A percentile compares a stretch with the other conserved stretches of the same genome.
phyloP scores from a whole-genome alignment of 441 rosid genomes.

The Geranium incanum region DNA sequence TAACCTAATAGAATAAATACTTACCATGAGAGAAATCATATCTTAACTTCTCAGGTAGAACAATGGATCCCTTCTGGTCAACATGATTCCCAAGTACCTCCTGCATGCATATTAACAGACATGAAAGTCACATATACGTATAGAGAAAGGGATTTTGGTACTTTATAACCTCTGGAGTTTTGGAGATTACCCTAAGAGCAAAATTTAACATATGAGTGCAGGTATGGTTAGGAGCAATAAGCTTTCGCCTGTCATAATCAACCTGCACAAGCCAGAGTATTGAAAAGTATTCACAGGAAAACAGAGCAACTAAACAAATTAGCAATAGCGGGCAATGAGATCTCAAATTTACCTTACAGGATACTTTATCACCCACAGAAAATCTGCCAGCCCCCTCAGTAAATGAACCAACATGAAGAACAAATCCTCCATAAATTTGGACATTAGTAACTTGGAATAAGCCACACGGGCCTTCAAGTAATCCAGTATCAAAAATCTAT shows the following conservation, averaged over 20 bases:
- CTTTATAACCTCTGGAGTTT: not conserved
- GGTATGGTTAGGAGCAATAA: constrained; percentile 91
- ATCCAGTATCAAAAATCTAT: constrained; percentile 83
- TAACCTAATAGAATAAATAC: constrained; percentile 14
- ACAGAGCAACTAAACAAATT: constrained; percentile 10
- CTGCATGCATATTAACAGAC: constrained; percentile 34
- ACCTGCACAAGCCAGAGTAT: constrained; percentile 40
- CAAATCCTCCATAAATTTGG: constrained; percentile 87
- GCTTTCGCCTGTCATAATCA: constrained; percentile 81
- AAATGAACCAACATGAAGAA: constrained; percentile 77
- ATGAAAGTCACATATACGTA: constrained; percentile 2
- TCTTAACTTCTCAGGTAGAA: constrained; percentile 92
- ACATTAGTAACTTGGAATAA: constrained; percentile 74
- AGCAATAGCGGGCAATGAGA: constrained; percentile 9
- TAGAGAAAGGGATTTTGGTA: not conserved
- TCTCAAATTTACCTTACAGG: constrained; percentile 56
- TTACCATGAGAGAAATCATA: constrained; percentile 96
- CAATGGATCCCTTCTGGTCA: constrained; percentile 97
- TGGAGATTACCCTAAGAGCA: constrained; percentile 69
- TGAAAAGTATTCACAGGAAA: not conserved
- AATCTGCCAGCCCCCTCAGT: constrained; percentile 42
- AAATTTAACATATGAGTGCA: constrained; percentile 97
- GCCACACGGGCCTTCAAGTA: constrained; percentile 70
- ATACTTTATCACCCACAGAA: constrained; percentile 62
- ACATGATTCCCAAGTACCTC: constrained; percentile 92